These are phyloP conservation scores for Meyerozyma elateridarum DNA, from an alignment of 1,139 yeast genomes.

Conservation along the genomic window DNA sequence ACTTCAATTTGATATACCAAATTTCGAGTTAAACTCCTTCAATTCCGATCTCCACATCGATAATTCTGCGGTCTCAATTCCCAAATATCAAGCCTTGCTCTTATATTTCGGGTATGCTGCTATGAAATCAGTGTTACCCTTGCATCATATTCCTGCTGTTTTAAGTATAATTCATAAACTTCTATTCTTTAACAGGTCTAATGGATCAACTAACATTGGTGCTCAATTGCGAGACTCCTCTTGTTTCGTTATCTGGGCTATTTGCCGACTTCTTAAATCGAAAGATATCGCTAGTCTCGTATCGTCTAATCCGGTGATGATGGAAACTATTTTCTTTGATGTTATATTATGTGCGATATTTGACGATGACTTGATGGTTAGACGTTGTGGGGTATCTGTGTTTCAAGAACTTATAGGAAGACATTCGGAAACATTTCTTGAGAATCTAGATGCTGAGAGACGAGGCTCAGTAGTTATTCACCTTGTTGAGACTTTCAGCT, in stretches of 20 bases:
- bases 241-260: slow-evolving; percentile 58
- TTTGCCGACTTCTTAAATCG: slow-evolving; percentile 23
- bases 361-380: slow-evolving; percentile 67
- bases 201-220: slow-evolving; percentile 51
- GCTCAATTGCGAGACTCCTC: slow-evolving; percentile 77
- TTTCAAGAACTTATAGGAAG: slow-evolving; percentile 83
- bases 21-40: neutral
- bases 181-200: slow-evolving; percentile 48
- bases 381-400: slow-evolving; percentile 84
- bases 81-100: slow-evolving; percentile 33
- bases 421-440: slow-evolving; percentile 16
- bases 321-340: slow-evolving; percentile 30
- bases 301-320: slow-evolving; percentile 13
- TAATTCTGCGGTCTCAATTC: slow-evolving; percentile 17
- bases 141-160: slow-evolving; percentile 18
- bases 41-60: slow-evolving; percentile 1
- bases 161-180: slow-evolving; percentile 39
- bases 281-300: slow-evolving; percentile 11
- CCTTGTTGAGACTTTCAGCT: slow-evolving; percentile 62
- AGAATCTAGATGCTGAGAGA: slow-evolving; percentile 14
- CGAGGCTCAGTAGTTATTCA: slow-evolving; percentile 40
- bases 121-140: slow-evolving; percentile 27
- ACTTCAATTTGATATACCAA: neutral
- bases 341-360: slow-evolving; percentile 54
- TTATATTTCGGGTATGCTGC: slow-evolving; percentile 33